Percentiles rank a stretch among this genome's conserved stretches.
Conservation (phyloP, 1,284 basidiomycete genomes). For the Pseudozyma pruni region DNA sequence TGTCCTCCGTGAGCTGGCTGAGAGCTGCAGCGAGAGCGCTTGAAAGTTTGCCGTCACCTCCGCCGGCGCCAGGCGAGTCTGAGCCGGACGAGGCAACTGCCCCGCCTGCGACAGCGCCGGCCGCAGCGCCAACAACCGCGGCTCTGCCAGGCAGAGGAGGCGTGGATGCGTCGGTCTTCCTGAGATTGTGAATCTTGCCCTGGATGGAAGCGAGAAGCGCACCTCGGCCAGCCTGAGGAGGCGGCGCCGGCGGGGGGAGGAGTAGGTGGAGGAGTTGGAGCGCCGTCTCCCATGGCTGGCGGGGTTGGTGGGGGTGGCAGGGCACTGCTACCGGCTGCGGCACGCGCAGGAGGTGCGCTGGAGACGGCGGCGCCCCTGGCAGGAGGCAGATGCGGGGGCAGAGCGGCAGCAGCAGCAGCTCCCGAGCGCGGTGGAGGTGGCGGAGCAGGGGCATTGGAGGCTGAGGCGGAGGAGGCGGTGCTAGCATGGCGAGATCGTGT, state of each 20-base stretch:
- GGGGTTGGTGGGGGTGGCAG: slow-evolving; percentile 58
- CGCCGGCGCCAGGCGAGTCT: slow-evolving; percentile 35
- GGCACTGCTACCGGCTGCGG: slow-evolving; percentile 25
- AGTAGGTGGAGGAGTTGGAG: slow-evolving; percentile 33
- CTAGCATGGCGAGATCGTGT: slow-evolving; percentile 40
- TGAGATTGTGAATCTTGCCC: slow-evolving; percentile 78
- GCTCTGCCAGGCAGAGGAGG: slow-evolving; percentile 25
- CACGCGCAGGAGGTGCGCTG: slow-evolving; percentile 42
- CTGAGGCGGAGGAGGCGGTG: slow-evolving; percentile 32
- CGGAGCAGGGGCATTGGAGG: slow-evolving; percentile 44
- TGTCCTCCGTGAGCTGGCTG: slow-evolving; percentile 83
- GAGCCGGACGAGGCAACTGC: slow-evolving; percentile 30
- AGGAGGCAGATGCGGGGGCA: slow-evolving; percentile 67
- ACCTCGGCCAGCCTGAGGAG: slow-evolving; percentile 68
- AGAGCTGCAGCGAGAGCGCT: slow-evolving; percentile 77
- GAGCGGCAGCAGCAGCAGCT: slow-evolving; percentile 68
- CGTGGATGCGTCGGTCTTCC: slow-evolving; percentile 72
- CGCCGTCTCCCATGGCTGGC: slow-evolving; percentile 29
- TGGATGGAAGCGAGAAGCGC: slow-evolving; percentile 78
- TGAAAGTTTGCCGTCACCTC: slow-evolving; percentile 73
- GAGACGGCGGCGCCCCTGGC: slow-evolving; percentile 18
- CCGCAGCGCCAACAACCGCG: slow-evolving; percentile 22
- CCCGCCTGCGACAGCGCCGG: slow-evolving; percentile 33
- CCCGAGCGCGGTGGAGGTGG: slow-evolving; percentile 68
- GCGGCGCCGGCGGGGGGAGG: slow-evolving; percentile 41